These are phyloP conservation scores for Fulvia fulva DNA, from an alignment of 2,329 filamentous ascomycete species.

Conservation along the genomic window DNA sequence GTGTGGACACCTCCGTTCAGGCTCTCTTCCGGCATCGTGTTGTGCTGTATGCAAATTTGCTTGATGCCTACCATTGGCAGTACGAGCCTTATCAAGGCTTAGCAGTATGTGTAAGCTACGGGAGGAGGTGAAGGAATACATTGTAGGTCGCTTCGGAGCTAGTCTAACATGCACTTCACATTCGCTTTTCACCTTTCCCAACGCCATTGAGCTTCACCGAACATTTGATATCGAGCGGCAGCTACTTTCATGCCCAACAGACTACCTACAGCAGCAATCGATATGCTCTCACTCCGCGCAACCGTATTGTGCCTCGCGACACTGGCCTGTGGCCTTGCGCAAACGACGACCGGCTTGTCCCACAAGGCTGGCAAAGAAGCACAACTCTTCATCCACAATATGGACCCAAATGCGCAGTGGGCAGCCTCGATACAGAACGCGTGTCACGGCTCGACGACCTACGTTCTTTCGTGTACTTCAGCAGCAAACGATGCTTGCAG, in stretches of 20 bases:
- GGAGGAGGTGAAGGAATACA: not conserved
- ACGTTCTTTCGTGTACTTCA: slow-evolving; percentile 23
- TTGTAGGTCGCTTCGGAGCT: too few relatives aligned
- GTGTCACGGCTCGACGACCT: slow-evolving; percentile 23
- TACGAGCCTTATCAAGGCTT: not conserved
- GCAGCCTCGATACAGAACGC: slow-evolving; percentile 24
- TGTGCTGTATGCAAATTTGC: not conserved
- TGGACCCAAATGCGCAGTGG: slow-evolving; percentile 22
- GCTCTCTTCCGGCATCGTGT: too few relatives aligned
- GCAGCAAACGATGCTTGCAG: slow-evolving; percentile 16
- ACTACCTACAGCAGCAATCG: not conserved
- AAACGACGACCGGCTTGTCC: not conserved
- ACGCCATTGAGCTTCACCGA: not conserved
- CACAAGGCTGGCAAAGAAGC: slow-evolving; percentile 2
- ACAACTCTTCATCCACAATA: slow-evolving; percentile 25
- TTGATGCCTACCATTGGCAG: not conserved
- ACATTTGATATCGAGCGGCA: too few relatives aligned
- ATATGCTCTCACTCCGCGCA: not conserved
- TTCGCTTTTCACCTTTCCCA: not conserved
- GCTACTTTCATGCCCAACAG: not conserved
- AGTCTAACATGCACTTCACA: too few relatives aligned
- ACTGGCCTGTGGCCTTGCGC: not conserved
- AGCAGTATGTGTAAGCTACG: not conserved
- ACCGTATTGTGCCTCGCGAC: not conserved
- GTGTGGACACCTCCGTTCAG: not conserved